phyloP scores from a whole-genome alignment of 345 rosid species.

The Arabidopsis suecica region DNA sequence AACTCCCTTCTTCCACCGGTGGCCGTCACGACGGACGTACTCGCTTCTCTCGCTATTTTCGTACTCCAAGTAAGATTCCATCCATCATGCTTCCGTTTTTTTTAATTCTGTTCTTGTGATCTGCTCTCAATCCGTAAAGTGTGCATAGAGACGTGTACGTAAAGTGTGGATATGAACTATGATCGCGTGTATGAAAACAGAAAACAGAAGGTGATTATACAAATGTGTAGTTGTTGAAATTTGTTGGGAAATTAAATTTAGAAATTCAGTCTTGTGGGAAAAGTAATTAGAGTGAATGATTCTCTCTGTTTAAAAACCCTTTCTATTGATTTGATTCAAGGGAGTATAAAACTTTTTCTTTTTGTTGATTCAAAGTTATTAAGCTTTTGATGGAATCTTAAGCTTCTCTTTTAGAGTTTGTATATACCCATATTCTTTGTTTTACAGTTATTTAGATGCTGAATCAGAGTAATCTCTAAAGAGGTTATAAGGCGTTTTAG shows the following conservation, averaged over 20 bases:
- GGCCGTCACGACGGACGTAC: slow-evolving; percentile 32
- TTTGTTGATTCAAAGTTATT: slow-evolving; percentile 34
- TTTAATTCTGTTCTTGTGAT: neutral
- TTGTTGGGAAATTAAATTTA: too few species aligned
- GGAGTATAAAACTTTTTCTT: slow-evolving; percentile 7
- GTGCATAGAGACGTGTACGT: neutral
- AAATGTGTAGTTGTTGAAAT: too few species aligned
- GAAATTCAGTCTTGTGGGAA: neutral
- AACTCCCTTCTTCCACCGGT: slow-evolving; percentile 42
- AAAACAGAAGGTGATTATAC: too few species aligned
- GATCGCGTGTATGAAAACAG: too few species aligned
- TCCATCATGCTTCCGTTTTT: neutral
- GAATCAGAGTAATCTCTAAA: slow-evolving; percentile 24
- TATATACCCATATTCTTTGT: slow-evolving; percentile 29
- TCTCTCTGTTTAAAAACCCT: neutral
- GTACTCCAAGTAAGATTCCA: slow-evolving; percentile 45
- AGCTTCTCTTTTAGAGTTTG: slow-evolving; percentile 11
- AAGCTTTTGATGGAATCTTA: slow-evolving; percentile 39
- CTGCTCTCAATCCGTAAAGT: neutral
- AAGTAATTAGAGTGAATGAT: neutral
- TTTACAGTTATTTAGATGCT: slow-evolving; percentile 9
- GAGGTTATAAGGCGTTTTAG: neutral
- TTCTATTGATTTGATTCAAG: slow-evolving; percentile 26
- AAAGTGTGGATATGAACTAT: too few species aligned
- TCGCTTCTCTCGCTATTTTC: slow-evolving; percentile 39